Percentiles rank a stretch among this genome's conserved stretches.
These are phyloP conservation scores for Leccinum sublutescens DNA, from an alignment of 768 basidiomycete genomes.

Conservation along the genomic window DNA sequence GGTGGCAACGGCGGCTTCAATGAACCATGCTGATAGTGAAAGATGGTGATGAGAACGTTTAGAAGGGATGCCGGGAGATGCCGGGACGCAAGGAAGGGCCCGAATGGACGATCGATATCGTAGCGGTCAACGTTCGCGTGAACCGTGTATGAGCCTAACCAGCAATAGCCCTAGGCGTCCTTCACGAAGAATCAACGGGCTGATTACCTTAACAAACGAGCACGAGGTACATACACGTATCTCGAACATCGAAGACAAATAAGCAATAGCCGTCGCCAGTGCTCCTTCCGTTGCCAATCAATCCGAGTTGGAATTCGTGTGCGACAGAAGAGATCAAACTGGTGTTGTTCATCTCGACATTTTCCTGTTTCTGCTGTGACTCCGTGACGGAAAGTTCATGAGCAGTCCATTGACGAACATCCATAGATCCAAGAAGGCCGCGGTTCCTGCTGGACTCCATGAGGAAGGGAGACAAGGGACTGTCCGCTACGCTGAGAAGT, in stretches of 20 bases:
- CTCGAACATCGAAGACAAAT: neutral
- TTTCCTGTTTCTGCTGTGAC: no score
- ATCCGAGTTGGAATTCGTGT: slow-evolving; percentile 23
- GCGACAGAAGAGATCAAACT: slow-evolving; percentile 29
- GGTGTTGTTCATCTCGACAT: no score
- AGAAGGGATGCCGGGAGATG: no score
- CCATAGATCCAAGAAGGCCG: slow-evolving; percentile 18
- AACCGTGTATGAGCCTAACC: neutral
- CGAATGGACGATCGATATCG: no score
- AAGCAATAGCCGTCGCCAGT: slow-evolving; percentile 14
- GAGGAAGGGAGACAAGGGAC: slow-evolving; percentile 25
- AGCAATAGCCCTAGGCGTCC: neutral
- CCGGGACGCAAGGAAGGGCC: no score
- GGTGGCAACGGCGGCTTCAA: no score
- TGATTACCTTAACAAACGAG: slow-evolving; percentile 1
- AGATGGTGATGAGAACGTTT: no score
- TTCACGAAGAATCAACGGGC: neutral
- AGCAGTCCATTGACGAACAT: slow-evolving; percentile 23
- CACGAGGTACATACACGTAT: slow-evolving; percentile 1
- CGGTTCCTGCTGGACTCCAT: slow-evolving; percentile 28
- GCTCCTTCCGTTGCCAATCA: slow-evolving; percentile 26
- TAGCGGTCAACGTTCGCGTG: neutral
- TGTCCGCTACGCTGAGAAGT: slow-evolving; percentile 1
- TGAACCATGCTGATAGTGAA: no score
- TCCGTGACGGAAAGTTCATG: neutral